phyloP scores from a whole-genome alignment of 768 basidiomycete genomes.

The Galerina sulciceps region DNA sequence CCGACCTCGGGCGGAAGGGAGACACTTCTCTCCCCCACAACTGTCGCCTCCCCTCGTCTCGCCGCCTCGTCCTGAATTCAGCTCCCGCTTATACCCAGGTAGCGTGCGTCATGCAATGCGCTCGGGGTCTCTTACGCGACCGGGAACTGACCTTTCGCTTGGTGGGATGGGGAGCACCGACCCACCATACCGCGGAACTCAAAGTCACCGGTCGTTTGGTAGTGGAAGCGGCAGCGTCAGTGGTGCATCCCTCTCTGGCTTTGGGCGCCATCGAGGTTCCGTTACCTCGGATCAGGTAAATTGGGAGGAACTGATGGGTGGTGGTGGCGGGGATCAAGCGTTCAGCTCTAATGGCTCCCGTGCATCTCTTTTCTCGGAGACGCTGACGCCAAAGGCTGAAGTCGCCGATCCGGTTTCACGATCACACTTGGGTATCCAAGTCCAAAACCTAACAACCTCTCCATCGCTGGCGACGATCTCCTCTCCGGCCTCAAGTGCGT shows the following conservation, averaged over 20 bases:
- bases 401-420: background rate
- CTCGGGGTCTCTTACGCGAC: slow-evolving; percentile 15
- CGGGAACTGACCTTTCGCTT: slow-evolving; percentile 2
- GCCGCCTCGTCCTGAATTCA: slow-evolving; percentile 19
- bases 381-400: slow-evolving; percentile 10
- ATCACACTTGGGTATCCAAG: background rate
- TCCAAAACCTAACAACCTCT: slow-evolving; percentile 10
- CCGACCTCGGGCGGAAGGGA: background rate
- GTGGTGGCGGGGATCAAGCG: background rate
- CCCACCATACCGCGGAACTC: background rate
- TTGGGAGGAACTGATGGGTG: slow-evolving; percentile 20
- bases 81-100: slow-evolving; percentile 30
- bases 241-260: background rate
- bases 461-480: slow-evolving; percentile 24
- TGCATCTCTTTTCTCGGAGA: slow-evolving; percentile 9
- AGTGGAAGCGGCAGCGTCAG: slow-evolving; percentile 1
- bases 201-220: background rate
- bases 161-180: background rate
- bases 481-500: slow-evolving; percentile 24
- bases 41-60: slow-evolving; percentile 5
- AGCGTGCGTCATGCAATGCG: slow-evolving; percentile 21
- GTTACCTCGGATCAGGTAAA: slow-evolving; percentile 10
- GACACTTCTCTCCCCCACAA: slow-evolving; percentile 9
- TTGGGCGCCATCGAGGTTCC: background rate
- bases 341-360: background rate